Conservation (phyloP, 176 grass and related monocot genomes). For the Typha latifolia region DNA sequence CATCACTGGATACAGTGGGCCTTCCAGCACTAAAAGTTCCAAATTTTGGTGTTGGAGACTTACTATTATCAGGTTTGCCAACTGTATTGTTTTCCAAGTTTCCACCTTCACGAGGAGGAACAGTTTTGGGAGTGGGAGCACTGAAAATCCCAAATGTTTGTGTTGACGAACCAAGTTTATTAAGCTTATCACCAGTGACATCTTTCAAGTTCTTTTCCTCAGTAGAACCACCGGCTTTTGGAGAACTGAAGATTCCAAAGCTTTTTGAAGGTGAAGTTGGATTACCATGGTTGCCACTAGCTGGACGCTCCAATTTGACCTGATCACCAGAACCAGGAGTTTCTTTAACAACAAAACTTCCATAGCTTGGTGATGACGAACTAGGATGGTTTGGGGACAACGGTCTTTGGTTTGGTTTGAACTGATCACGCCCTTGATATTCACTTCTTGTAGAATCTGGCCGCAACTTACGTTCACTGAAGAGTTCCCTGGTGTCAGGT, state of each 20-base stretch:
- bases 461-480: slow-evolving; percentile 15
- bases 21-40: slow-evolving; percentile 23
- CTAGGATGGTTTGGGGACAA: neutral
- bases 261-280: slow-evolving; percentile 14
- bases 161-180: neutral
- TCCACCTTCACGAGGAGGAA: no score
- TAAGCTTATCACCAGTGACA: no score
- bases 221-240: slow-evolving; percentile 7
- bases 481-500: neutral
- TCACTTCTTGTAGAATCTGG: slow-evolving; percentile 22
- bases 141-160: neutral
- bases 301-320: neutral
- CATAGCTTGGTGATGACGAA: neutral
- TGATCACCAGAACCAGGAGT: neutral
- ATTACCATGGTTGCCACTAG: slow-evolving; percentile 5
- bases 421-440: slow-evolving; percentile 4
- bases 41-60: slow-evolving; percentile 21
- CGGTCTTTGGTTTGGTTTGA: slow-evolving; percentile 17
- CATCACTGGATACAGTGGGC: neutral
- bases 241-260: slow-evolving; percentile 30
- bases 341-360: neutral
- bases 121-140: no score
- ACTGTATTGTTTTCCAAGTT: neutral
- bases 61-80: neutral
- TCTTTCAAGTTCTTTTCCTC: slow-evolving; percentile 19